Percentiles rank a stretch among this genome's conserved stretches.
phyloP scores from a whole-genome alignment of 2,329 filamentous ascomycete species.

The Talaromyces piceae region DNA sequence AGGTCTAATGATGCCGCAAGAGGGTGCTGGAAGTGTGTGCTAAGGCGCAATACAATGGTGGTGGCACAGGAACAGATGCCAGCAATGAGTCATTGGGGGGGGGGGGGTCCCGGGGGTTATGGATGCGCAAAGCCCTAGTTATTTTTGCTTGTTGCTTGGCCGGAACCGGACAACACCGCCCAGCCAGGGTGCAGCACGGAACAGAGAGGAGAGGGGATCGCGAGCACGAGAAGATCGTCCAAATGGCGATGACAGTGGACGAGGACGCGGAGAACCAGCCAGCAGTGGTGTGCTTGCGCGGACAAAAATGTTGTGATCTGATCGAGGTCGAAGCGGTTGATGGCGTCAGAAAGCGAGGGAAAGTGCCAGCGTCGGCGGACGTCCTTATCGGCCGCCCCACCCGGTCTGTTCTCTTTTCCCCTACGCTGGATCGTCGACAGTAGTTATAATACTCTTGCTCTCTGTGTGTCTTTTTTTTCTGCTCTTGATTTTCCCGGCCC shows the following conservation, averaged over 20 bases:
- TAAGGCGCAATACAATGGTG: neutral
- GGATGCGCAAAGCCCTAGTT: too few relatives aligned
- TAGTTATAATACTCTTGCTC: too few relatives aligned
- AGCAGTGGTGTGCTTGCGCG: neutral
- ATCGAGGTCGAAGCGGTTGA: neutral
- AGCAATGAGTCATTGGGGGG: neutral
- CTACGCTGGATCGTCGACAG: too few relatives aligned
- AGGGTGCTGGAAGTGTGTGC: neutral
- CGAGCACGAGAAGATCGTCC: neutral
- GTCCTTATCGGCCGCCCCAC: neutral
- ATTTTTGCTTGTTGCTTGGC: too few relatives aligned
- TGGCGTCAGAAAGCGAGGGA: neutral
- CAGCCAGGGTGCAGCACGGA: too few relatives aligned
- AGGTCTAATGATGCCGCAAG: neutral
- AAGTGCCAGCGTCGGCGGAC: neutral
- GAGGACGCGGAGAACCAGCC: too few relatives aligned
- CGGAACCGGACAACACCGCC: too few relatives aligned
- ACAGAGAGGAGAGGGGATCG: neutral
- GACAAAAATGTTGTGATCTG: neutral
- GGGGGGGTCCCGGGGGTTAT: neutral
- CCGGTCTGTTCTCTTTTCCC: neutral
- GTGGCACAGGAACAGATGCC: too few relatives aligned
- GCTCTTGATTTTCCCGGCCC: too few relatives aligned
- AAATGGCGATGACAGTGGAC: too few relatives aligned
- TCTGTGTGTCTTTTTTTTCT: too few relatives aligned